These are phyloP conservation scores for Beauveria australis DNA, from an alignment of 2,329 filamentous ascomycete genomes.

Conservation along the genomic window DNA sequence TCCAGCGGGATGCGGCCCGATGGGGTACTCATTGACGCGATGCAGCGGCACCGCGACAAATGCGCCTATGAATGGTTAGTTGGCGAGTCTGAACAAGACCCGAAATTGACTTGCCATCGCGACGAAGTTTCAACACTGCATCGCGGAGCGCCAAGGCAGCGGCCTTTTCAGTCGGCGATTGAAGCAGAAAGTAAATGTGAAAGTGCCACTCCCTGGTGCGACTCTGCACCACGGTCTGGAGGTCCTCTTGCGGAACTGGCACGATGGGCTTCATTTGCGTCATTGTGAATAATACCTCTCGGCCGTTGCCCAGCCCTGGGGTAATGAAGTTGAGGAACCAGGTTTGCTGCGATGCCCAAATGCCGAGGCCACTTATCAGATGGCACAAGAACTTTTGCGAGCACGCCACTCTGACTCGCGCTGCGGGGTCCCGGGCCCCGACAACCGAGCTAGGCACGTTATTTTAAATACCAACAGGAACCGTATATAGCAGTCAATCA, in stretches of 20 bases:
- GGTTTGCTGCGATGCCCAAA: background rate
- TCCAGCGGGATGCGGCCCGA: constrained; percentile 26
- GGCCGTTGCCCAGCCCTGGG: background rate
- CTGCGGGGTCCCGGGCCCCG: background rate
- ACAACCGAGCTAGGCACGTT: background rate
- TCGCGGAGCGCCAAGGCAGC: constrained; percentile 25
- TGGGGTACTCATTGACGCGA: constrained; percentile 24
- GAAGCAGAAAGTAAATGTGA: constrained; percentile 26
- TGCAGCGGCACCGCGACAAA: constrained; percentile 26
- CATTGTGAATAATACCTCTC: background rate
- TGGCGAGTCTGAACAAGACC: background rate
- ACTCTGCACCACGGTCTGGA: constrained; percentile 22
- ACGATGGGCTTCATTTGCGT: constrained; percentile 7
- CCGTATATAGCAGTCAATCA: too few relatives aligned
- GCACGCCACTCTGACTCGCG: background rate
- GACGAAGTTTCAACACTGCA: constrained; percentile 23
- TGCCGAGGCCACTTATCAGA: constrained; percentile 4
- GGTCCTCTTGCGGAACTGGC: constrained; percentile 18
- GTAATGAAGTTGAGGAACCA: background rate
- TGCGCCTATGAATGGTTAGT: constrained; percentile 18
- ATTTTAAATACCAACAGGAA: background rate
- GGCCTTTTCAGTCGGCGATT: constrained; percentile 23
- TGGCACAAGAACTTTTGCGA: constrained; percentile 1
- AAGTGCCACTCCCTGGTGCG: constrained; percentile 26
- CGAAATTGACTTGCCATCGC: constrained; percentile 18